Percentiles rank a stretch among this genome's conserved stretches.
These are phyloP conservation scores for Diddensiella santjacobensis DNA, from an alignment of 805 yeast genomes.

Conservation along the genomic window DNA sequence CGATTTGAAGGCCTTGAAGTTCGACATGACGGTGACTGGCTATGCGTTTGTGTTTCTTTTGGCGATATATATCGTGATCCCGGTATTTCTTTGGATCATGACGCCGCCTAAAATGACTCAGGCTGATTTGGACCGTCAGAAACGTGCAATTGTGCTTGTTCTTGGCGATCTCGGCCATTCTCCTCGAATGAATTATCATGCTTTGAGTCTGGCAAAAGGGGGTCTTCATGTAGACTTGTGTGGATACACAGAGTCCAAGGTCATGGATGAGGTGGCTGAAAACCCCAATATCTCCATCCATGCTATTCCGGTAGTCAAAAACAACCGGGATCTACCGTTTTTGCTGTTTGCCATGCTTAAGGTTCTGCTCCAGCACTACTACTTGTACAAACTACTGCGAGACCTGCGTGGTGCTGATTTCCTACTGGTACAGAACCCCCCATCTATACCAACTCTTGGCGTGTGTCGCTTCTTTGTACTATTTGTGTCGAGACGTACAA, in stretches of 20 bases:
- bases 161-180: slow-evolving; percentile 94
- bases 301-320: slow-evolving; percentile 28
- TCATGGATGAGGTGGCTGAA: slow-evolving; percentile 19
- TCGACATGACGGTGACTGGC: slow-evolving; percentile 1
- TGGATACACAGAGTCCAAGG: slow-evolving; percentile 53
- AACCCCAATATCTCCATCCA: slow-evolving; percentile 30
- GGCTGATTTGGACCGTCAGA: slow-evolving; percentile 30
- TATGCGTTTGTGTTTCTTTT: slow-evolving; percentile 13
- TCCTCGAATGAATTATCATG: slow-evolving; percentile 92
- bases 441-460: slow-evolving; percentile 77
- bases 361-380: slow-evolving; percentile 51
- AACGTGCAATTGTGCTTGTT: slow-evolving; percentile 71
- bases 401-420: slow-evolving; percentile 58
- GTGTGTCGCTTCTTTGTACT: slow-evolving; percentile 54
- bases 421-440: slow-evolving; percentile 80
- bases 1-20: too few species aligned
- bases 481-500: slow-evolving; percentile 49
- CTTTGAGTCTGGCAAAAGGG: slow-evolving; percentile 60
- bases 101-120: slow-evolving; percentile 11
- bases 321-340: slow-evolving; percentile 43
- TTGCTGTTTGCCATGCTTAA: slow-evolving; percentile 55
- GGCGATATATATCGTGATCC: slow-evolving; percentile 21
- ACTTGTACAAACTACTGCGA: slow-evolving; percentile 48
- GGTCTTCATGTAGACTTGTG: slow-evolving; percentile 79
- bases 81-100: slow-evolving; percentile 19